Evolutionary conservation across 177 flowering plant species (phyloP).

Genomic region (Vitis hybrid): DNA sequence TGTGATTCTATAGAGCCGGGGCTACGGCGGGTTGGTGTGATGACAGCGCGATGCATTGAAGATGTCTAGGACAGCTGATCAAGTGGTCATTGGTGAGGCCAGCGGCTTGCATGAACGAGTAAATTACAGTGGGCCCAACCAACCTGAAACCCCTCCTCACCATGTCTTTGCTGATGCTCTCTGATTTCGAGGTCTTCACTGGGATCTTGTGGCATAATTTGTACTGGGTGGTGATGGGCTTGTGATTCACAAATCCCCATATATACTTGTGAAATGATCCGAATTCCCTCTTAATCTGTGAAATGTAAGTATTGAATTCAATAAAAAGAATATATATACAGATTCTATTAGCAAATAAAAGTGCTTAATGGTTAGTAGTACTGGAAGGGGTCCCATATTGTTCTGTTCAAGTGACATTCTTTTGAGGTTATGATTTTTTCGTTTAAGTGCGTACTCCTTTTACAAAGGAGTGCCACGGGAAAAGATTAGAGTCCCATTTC

Average conservation of each 20-base stretch:
- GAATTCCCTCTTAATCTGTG: constrained; percentile 61
- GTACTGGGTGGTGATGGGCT: constrained; percentile 64
- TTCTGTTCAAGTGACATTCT: too few relatives aligned
- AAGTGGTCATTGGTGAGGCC: constrained; percentile 90
- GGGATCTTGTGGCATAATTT: constrained; percentile 69
- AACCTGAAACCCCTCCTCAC: constrained; percentile 73
- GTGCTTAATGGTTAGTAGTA: too few relatives aligned
- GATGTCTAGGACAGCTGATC: constrained; percentile 61
- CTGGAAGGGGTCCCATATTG: too few relatives aligned
- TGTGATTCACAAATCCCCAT: constrained; percentile 78
- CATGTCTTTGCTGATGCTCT: constrained; percentile 94
- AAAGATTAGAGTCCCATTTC: too few relatives aligned
- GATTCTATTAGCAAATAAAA: too few relatives aligned
- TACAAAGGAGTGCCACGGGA: too few relatives aligned
- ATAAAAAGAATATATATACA: background rate
- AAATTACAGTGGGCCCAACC: constrained; percentile 82
- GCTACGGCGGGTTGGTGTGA: constrained; percentile 17
- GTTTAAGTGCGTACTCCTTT: too few relatives aligned
- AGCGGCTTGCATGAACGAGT: constrained; percentile 89
- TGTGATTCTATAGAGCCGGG: constrained; percentile 16
- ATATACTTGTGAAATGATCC: constrained; percentile 69
- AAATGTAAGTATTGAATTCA: background rate
- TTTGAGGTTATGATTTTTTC: too few relatives aligned
- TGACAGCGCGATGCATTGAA: constrained; percentile 43
- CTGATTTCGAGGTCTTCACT: constrained; percentile 92